phyloP scores from a whole-genome alignment of 2,329 filamentous ascomycete species.

The Pseudogymnoascus sp. region DNA sequence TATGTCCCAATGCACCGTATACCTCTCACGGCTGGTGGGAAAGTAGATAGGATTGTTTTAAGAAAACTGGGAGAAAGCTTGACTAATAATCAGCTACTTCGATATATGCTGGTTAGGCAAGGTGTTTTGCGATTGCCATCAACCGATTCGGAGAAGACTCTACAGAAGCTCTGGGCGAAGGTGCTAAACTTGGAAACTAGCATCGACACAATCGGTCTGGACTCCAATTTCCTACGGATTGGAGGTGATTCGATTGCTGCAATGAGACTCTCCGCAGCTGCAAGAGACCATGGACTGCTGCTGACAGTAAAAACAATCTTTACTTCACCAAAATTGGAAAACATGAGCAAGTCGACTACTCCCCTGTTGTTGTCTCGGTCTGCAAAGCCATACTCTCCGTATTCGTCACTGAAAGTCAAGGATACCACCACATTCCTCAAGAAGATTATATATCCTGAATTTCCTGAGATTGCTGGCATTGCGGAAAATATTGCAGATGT shows the following conservation, averaged over 20 bases:
- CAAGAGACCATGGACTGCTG: constrained; percentile 10
- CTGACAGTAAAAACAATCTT: constrained; percentile 14
- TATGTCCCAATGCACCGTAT: constrained; percentile 13
- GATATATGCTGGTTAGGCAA: background rate
- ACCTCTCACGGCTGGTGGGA: constrained; percentile 14
- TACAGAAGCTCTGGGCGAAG: constrained; percentile 33
- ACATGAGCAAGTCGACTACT: constrained; percentile 11
- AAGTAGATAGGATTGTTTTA: constrained; percentile 11
- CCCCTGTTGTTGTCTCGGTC: background rate
- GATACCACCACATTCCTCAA: background rate
- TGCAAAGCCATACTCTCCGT: background rate
- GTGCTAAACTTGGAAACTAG: constrained; percentile 31
- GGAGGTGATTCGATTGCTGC: constrained; percentile 39
- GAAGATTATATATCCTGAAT: background rate
- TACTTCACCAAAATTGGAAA: constrained; percentile 9
- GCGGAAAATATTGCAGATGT: constrained; percentile 13
- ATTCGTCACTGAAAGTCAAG: background rate
- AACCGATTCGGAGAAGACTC: constrained; percentile 17
- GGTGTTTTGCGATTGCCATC: background rate
- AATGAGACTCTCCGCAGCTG: constrained; percentile 34
- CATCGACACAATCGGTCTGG: constrained; percentile 21
- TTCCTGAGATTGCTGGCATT: background rate
- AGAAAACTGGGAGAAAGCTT: background rate
- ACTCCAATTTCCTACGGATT: constrained; percentile 31
- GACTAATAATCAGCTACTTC: background rate